Evolutionary conservation across 768 basidiomycete species (phyloP).

Genomic region (Tremella fuciformis): DNA sequence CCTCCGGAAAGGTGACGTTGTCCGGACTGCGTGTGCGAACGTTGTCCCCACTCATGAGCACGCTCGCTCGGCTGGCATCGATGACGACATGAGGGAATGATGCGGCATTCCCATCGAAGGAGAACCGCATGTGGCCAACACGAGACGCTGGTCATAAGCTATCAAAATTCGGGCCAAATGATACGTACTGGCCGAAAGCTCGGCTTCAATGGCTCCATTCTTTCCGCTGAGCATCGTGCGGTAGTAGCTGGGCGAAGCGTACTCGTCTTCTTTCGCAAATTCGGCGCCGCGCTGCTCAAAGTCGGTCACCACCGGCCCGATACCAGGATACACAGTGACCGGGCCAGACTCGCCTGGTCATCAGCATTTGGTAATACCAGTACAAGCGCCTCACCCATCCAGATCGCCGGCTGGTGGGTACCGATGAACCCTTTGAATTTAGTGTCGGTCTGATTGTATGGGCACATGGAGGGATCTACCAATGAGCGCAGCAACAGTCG

Average conservation of each 20-base stretch:
- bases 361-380: slow-evolving; percentile 29
- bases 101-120: slow-evolving; percentile 56
- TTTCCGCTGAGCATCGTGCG: slow-evolving; percentile 64
- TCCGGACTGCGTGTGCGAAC: slow-evolving; percentile 30
- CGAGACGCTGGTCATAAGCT: slow-evolving; percentile 60
- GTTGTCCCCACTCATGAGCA: slow-evolving; percentile 57
- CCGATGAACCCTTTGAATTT: slow-evolving; percentile 71
- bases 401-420: slow-evolving; percentile 80
- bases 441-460: slow-evolving; percentile 55
- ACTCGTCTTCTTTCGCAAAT: slow-evolving; percentile 31
- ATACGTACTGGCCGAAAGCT: slow-evolving; percentile 37
- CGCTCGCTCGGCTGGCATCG: slow-evolving; percentile 64
- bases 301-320: slow-evolving; percentile 62
- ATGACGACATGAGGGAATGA: slow-evolving; percentile 63
- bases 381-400: slow-evolving; percentile 62
- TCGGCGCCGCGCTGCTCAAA: slow-evolving; percentile 57
- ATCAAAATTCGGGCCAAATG: not conserved
- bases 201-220: slow-evolving; percentile 25
- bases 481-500: slow-evolving; percentile 4
- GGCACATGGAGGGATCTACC: slow-evolving; percentile 34
- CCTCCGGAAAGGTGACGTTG: slow-evolving; percentile 60
- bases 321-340: slow-evolving; percentile 56
- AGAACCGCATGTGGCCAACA: slow-evolving; percentile 71
- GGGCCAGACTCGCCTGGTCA: slow-evolving; percentile 50
- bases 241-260: slow-evolving; percentile 53